These are phyloP conservation scores for Drechslerella coelobrocha DNA, from an alignment of 2,329 filamentous ascomycete species.

Conservation along the genomic window DNA sequence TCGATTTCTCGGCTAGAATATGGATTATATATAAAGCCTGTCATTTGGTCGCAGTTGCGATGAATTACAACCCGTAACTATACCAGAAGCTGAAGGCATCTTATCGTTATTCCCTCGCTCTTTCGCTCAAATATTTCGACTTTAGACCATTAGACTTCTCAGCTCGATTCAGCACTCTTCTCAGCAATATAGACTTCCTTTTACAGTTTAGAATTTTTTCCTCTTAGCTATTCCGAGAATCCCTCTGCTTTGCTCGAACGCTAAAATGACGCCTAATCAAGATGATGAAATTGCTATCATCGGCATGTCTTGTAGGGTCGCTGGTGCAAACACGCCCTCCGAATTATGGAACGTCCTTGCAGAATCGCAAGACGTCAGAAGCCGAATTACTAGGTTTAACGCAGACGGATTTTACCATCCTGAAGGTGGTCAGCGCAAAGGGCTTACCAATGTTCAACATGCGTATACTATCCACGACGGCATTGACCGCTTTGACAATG, in stretches of 20 bases:
- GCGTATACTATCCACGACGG: constrained; percentile 67
- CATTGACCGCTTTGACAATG: constrained; percentile 78
- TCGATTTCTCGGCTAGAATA: neutral
- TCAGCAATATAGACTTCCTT: neutral
- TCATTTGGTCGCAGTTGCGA: neutral
- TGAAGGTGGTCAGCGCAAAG: constrained; percentile 73
- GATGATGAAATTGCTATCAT: constrained; percentile 74
- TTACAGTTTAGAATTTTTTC: neutral
- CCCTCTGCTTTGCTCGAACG: neutral
- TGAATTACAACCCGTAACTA: neutral
- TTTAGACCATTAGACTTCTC: neutral
- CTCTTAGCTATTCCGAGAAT: neutral
- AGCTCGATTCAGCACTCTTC: neutral
- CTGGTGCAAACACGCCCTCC: constrained; percentile 73
- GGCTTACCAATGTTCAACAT: constrained; percentile 58
- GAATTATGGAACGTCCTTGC: constrained; percentile 77
- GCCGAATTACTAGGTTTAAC: constrained; percentile 68
- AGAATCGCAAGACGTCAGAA: constrained; percentile 73
- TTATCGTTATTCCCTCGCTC: neutral
- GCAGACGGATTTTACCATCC: constrained; percentile 66
- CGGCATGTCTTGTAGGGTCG: constrained; percentile 79
- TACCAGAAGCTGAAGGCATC: neutral
- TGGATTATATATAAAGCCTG: neutral
- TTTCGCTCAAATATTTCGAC: neutral
- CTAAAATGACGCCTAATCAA: constrained; percentile 4